Conservation (phyloP, 169 alveolate genomes). For the Pseudocohnilembus persalinus region DNA sequence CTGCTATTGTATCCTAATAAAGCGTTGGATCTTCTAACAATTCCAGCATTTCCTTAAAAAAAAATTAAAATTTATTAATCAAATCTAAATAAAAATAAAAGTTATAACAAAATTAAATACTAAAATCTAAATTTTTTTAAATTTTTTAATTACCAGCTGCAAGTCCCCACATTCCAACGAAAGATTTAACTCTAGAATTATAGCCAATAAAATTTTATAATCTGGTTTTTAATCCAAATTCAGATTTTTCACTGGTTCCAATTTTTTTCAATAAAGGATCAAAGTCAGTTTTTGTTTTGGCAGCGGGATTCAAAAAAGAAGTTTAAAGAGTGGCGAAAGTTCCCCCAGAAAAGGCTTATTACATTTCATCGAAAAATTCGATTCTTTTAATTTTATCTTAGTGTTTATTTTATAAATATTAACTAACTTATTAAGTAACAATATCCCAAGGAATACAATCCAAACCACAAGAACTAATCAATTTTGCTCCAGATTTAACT, state of each 20-base stretch:
- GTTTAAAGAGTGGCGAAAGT: background rate
- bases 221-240: background rate
- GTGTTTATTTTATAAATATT: background rate
- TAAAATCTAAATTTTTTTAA: too few relatives aligned
- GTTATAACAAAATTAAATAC: background rate
- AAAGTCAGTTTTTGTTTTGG: background rate
- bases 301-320: background rate
- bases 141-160: background rate
- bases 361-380: background rate
- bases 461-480: background rate
- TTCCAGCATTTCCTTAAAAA: background rate
- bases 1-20: background rate
- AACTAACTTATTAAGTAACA: background rate
- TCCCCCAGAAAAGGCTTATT: background rate
- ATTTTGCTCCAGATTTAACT: background rate
- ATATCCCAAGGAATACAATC: background rate
- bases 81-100: too few relatives aligned
- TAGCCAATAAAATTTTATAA: background rate
- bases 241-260: background rate
- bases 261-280: background rate
- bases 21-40: background rate
- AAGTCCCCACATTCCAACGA: background rate
- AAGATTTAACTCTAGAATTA: background rate
- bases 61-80: too few relatives aligned
- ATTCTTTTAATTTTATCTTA: too few relatives aligned